Base-by-base conservation (phyloP, 768 basidiomycete genomes). In the Candolleomyces eurysporus region DNA sequence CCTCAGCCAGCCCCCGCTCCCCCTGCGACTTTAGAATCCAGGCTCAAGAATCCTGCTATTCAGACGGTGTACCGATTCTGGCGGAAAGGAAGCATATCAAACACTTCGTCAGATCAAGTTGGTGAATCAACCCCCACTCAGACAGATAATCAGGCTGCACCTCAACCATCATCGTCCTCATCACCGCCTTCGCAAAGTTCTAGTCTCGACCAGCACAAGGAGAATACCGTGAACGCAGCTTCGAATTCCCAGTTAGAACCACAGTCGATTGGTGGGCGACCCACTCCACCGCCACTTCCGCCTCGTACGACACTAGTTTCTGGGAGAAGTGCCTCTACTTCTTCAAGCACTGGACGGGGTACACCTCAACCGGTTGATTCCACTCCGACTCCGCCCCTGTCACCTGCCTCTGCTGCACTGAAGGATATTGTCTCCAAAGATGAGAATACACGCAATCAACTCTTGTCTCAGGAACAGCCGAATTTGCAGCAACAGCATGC, bases 51-150 rank as follows among this genome's bases (percentile, higher is more conserved):
- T 52, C 82, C 84, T 9, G 82, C 84, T 21, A 84, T 90, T 39
- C 86, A 86, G 71, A 84, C 79, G 61, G 82, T 92, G 61, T 91
- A 91, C 70, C 84, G 89, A 11, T 76, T 94, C 57, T 91, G 89
- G 87, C 90, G 90, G 68, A 82, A 76, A 51, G 83, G 85, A 14
- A 68, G 72, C 14, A 55, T 43, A 9, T 56, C 54, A 9, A 42
- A 16, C 31, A 1, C 36, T 11, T 17, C 62, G 31, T 48, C 66
- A 6, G 67, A 62, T 13, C 65, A 66, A 58, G 66, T 66, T 54
- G 42, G 31, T 39, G 69, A 65, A 21, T 8, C 39, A 10, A 9
- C 54, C 26, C 42, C 54, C 2, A n/a, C 7, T 36, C 36, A 36
- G 36, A 36, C 36, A 26, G 54, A 56, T 56, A 31, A 19, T 40